Percentiles rank a stretch among this genome's conserved stretches.
Conservation (phyloP, 73 alveolate species). For the Halteria grandinella region DNA sequence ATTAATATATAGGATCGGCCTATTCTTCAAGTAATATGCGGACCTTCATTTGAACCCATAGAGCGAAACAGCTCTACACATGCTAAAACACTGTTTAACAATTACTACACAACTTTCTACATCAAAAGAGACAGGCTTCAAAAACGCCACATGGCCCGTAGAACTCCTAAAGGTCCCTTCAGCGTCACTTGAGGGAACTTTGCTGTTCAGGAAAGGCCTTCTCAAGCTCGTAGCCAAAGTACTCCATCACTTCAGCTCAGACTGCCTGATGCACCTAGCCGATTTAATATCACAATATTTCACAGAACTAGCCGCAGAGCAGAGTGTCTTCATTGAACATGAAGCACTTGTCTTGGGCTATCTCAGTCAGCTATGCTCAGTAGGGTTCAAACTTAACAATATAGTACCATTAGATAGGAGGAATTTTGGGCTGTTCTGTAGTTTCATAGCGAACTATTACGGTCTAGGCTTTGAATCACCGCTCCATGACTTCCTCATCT, state of each 20-base stretch:
- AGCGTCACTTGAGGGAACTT: background rate
- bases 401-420: constrained; percentile 32
- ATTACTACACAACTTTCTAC: constrained; percentile 12
- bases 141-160: constrained; percentile 28
- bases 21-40: background rate
- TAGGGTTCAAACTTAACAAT: constrained; percentile 8
- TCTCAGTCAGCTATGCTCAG: background rate
- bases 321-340: background rate
- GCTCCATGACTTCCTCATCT: background rate
- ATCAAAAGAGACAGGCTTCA: constrained; percentile 19
- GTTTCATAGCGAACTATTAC: background rate
- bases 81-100: background rate
- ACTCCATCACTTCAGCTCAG: background rate
- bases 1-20: background rate
- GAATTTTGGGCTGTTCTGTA: constrained; percentile 15
- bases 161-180: background rate
- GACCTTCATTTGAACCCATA: background rate
- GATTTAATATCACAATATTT: background rate
- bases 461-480: constrained; percentile 17
- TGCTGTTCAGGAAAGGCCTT: background rate
- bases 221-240: background rate
- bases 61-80: background rate
- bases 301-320: background rate
- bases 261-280: background rate
- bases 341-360: constrained; percentile 8